Evolutionary conservation across 1,284 basidiomycete species (phyloP), one percentile per base, ranked within the genome.

Genomic region (Heterobasidion irregulare): DNA sequence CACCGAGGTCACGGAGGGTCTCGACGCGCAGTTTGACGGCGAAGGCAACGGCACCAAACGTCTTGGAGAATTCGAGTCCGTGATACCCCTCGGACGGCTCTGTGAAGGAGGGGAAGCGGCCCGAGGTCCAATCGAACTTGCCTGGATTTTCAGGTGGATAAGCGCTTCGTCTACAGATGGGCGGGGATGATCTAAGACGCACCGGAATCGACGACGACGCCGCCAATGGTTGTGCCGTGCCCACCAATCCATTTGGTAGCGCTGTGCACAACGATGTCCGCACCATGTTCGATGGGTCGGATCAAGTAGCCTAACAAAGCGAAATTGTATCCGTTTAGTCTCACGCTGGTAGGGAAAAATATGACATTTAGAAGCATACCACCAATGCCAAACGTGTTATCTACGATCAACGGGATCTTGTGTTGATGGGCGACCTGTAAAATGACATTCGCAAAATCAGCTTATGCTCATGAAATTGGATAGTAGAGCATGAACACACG

Each of bases 211-310:
- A 94, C 68, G 58, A 95, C 75, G 18, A 94, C 84, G 57, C 93
- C 93, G 6, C 78, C 92, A 52, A 95, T 92, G 32, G 90, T 92
- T 2, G 87, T 94, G 56, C 92, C 92, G 66, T 93, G 92, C 0
- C 92, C 91, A 34, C 91, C 88, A 53, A 94, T 92, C 92, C 92
- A 94, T 68, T 95, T 94, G 3, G 92, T 94, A 0, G 91, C 90
- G 57, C 85, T 89, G 72, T 94, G 88, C 7, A 92, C 87, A 57
- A 94, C 78, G 56, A 95, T 89, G 64, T 95, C 47, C 8, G 90
- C 92, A 32, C 92, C 92, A 59, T 84, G 78, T 32, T 87, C 80
- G 56, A 94, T 84, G 9, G 92, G 91, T 4, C 79, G 75, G 54
- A 88, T 68, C 41, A 90, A 75, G 65, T 87, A 92, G 15, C 88